Percentiles rank a stretch among this genome's conserved stretches.
These are phyloP conservation scores for Solanum peruvianum DNA, from an alignment of 257 asterid genomes.

Conservation along the genomic window DNA sequence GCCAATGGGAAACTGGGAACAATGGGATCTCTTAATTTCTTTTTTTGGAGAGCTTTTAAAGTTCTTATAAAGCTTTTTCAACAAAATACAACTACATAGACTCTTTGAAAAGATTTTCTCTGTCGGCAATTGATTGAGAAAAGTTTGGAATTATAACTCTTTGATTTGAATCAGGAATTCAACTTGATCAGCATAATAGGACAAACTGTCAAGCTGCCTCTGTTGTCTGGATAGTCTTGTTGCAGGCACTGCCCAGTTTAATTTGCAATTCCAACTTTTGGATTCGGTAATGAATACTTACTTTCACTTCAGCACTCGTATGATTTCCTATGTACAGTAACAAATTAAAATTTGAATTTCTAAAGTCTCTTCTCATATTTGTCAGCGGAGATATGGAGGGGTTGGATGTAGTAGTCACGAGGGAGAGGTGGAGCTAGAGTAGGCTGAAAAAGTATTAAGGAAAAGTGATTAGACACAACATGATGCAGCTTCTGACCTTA, in stretches of 20 bases:
- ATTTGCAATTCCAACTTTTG: conserved; percentile 46
- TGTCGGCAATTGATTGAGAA: neutral
- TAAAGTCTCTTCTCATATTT: neutral
- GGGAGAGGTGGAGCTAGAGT: neutral
- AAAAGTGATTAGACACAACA: neutral
- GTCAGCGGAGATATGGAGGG: neutral
- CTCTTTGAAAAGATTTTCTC: neutral
- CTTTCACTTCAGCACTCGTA: neutral
- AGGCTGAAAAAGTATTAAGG: neutral
- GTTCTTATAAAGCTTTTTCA: neutral
- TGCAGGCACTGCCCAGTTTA: conserved; percentile 44
- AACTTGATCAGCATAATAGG: neutral
- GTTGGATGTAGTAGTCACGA: neutral
- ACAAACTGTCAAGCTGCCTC: neutral
- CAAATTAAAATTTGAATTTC: neutral
- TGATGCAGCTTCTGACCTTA: neutral
- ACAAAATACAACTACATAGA: neutral
- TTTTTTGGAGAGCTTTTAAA: neutral
- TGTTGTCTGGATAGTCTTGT: conserved; percentile 28
- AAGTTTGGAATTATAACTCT: neutral
- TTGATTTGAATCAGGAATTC: neutral
- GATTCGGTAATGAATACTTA: conserved; percentile 18
- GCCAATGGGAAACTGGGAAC: conserved; percentile 67
- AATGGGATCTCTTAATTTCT: conserved; percentile 43
- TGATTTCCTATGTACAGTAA: neutral